Conservation (phyloP, 495 filamentous ascomycete species). For the Hypoxylon subgilvum region DNA sequence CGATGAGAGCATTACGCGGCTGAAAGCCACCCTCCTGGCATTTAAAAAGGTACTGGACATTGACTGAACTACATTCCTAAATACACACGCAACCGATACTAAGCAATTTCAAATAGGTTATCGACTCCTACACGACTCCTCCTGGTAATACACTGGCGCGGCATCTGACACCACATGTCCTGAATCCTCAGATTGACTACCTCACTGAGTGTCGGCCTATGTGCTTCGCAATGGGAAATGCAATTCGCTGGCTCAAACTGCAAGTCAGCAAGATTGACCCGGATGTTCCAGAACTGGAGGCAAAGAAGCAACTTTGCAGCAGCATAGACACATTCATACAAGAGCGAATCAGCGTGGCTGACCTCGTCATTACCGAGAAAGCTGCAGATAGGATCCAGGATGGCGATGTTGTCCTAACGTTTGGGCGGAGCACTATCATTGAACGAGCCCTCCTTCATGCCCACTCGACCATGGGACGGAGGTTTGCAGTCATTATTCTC, state of each 20-base stretch:
- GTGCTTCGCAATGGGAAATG: conserved; percentile 92
- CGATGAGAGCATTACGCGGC: conserved; percentile 86
- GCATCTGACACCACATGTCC: conserved; percentile 86
- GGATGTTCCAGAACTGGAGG: conserved; percentile 73
- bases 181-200: conserved; percentile 94
- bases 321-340: conserved; percentile 89
- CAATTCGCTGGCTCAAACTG: conserved; percentile 90
- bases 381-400: conserved; percentile 72
- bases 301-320: conserved; percentile 75
- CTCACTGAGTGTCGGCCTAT: conserved; percentile 90
- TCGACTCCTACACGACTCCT: conserved; percentile 89
- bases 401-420: conserved; percentile 85
- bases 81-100: neutral
- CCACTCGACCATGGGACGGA: conserved; percentile 61
- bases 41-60: conserved; percentile 76
- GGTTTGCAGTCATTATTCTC: conserved; percentile 82
- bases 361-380: conserved; percentile 78
- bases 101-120: conserved; percentile 79
- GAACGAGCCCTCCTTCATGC: conserved; percentile 78
- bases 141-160: conserved; percentile 79
- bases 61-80: conserved; percentile 6
- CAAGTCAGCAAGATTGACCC: conserved; percentile 86
- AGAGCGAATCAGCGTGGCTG: conserved; percentile 85
- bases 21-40: conserved; percentile 83
- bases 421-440: conserved; percentile 85